Base-by-base conservation (phyloP, 1,284 basidiomycete genomes). In the Phylloporus sp. region DNA sequence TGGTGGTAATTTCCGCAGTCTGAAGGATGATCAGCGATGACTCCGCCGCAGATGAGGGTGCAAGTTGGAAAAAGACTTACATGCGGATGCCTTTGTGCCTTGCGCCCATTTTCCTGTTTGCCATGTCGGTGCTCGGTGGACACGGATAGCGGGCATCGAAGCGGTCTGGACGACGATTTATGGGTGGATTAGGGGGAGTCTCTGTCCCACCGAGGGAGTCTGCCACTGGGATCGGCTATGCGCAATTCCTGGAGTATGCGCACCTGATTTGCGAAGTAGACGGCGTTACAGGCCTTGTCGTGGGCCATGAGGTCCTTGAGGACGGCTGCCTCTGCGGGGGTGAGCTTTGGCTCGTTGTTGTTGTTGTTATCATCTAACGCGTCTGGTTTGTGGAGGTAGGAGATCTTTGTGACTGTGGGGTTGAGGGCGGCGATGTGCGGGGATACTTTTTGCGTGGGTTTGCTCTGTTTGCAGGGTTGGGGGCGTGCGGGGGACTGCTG, bases 61-160 rank as follows among this genome's bases (percentile, higher is more conserved):
- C n/a, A n/a, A 45, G 43, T 0, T 8, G 61, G 65, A 17, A 15
- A 39, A 58, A 62, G 32, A 87, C 90, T 81, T 75, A 93, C 90
- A 93, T 78, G 77, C 85, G 89, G 73, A 92, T 79, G 27, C 94
- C 91, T 75, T 94, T 92, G 73, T 93, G 83, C 79, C 83, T 86
- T 32, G 85, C 83, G 39, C 85, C 83, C 73, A 85, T 88, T 79
- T 85, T 86, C 71, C 85, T 84, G 66, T 83, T 80, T 69, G 81
- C 82, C 69, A 82, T 77, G 71, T 80, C 78, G n/a, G 65, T 70
- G 73, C 80, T 80, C 49, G 74, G 77, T 55, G 85, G 81, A 69
- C 87, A 81, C 20, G 92, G 91, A 85, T 92, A 94, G 65, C 88
- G 78, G 39, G 94, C 86, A 70, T 89, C 86, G 77, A 95, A 91